Percentiles rank a stretch among this genome's conserved stretches.
Conservation (phyloP, 139 green algal species). For the Chlamydomonas schloesseri region DNA sequence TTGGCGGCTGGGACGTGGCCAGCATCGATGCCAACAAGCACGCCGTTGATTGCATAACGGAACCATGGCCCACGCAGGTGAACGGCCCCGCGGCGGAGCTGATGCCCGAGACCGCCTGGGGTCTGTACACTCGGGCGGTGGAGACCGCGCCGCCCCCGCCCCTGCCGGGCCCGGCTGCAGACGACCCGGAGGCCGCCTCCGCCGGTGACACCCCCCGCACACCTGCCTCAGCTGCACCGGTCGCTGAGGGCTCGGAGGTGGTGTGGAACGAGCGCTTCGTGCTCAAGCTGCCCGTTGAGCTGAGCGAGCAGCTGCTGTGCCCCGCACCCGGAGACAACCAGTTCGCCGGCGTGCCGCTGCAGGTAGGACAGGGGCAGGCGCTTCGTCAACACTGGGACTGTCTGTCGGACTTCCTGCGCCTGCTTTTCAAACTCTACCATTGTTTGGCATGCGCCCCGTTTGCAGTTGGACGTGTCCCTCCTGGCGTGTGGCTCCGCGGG, state of each 20-base stretch:
- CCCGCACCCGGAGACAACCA: conserved; percentile 63
- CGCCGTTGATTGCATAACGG: too few species aligned
- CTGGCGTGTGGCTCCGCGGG: conserved; percentile 48
- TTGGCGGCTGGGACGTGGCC: too few species aligned
- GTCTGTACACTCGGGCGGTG: conserved; percentile 56
- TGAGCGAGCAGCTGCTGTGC: conserved; percentile 62
- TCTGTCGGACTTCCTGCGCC: too few species aligned
- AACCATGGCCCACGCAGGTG: too few species aligned
- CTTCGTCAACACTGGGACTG: not conserved
- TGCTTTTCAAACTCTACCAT: too few species aligned
- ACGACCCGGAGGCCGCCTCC: not conserved
- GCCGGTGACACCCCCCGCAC: too few species aligned
- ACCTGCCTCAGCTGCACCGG: not conserved
- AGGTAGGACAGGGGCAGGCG: conserved; percentile 44
- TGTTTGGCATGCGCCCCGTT: too few species aligned
- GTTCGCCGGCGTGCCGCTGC: conserved; percentile 49
- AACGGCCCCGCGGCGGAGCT: conserved; percentile 39
- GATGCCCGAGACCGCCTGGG: conserved; percentile 49
- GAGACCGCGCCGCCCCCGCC: not conserved
- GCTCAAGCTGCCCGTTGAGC: conserved; percentile 62
- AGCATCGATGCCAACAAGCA: too few species aligned
- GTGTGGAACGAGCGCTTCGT: conserved; percentile 75
- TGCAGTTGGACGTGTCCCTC: conserved; percentile 52
- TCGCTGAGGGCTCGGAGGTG: not conserved
- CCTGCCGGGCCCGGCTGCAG: too few species aligned